Base-by-base conservation (phyloP, 148 eudicot genomes). In the Oxyria digyna region DNA sequence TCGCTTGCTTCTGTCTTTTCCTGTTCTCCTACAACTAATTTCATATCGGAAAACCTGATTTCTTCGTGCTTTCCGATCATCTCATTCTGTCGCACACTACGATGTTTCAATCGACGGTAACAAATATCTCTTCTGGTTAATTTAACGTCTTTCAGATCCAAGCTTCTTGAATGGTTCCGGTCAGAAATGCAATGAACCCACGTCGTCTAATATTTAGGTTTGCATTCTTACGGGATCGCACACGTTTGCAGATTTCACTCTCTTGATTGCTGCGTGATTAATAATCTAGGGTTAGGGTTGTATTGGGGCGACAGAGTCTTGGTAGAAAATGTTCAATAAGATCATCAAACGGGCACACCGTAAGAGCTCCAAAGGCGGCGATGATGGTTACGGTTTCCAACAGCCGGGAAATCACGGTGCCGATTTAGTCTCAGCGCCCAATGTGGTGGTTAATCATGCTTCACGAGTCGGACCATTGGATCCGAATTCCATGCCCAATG, bases 391-490 rank as follows among this genome's bases (percentile, higher is more conserved):
- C 55, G 76, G 72, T 21, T 35, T 42, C 27, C 74, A 38, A 43
- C 78, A 79, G 40, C 75, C 81, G 13, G 74, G 65, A 62, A 71
- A 38, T 74, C 74, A 82, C 65, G 75, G 74, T 27, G 76, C 82
- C 20, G 89, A 78, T n/a, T 62, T 75, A 57, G 81, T 75, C 43
- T 79, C 84, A 0, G 55, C 85, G 10, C 72, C 85, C 1, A 80
- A 77, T 79, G 82, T 84, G 20, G 88, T 84, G 4, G 84, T 83
- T 42, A 88, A 86, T 70, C 88, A 86, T 69, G 85, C 91, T 41
- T 88, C 90, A 14, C 78, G 88, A 29, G 86, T 75, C 3, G 84
- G 70, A 0, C 81, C 76, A 2, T 24, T 76, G 67, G 74, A 78
- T 21, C 52, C 83, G 4, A 78, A 65, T 48, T 49, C 79, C 10